Conservation (phyloP, 768 basidiomycete genomes). For the Agrocybe pediades region DNA sequence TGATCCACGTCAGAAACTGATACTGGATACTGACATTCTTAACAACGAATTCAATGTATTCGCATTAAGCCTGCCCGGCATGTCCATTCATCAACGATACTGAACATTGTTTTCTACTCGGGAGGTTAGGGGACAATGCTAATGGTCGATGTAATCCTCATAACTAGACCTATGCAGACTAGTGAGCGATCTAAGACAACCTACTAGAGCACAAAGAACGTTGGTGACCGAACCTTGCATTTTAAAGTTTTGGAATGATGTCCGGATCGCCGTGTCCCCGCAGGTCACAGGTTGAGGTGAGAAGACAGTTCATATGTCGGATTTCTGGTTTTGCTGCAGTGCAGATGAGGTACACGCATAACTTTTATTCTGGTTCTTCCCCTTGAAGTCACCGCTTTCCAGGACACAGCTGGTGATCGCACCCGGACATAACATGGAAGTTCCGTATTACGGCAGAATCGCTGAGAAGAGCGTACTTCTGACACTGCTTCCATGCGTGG, state of each 20-base stretch:
- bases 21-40: neutral
- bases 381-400: neutral
- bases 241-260: conserved; percentile 5
- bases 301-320: conserved; percentile 8
- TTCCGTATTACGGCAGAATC: conserved; percentile 14
- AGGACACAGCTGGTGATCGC: conserved; percentile 10
- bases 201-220: too few species aligned
- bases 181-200: neutral
- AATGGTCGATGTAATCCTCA: neutral
- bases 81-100: neutral
- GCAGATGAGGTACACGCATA: neutral
- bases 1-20: neutral
- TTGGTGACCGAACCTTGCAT: neutral
- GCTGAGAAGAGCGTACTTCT: neutral
- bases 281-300: conserved; percentile 10
- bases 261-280: conserved; percentile 11
- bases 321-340: conserved; percentile 1
- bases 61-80: neutral
- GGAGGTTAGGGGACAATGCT: neutral
- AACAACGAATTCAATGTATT: neutral
- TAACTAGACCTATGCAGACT: neutral
- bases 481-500: neutral
- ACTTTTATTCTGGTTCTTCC: neutral
- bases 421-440: conserved; percentile 26
- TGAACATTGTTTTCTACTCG: neutral